phyloP scores from a whole-genome alignment of 345 rosid genomes.

The Anastatica hierochuntica region DNA sequence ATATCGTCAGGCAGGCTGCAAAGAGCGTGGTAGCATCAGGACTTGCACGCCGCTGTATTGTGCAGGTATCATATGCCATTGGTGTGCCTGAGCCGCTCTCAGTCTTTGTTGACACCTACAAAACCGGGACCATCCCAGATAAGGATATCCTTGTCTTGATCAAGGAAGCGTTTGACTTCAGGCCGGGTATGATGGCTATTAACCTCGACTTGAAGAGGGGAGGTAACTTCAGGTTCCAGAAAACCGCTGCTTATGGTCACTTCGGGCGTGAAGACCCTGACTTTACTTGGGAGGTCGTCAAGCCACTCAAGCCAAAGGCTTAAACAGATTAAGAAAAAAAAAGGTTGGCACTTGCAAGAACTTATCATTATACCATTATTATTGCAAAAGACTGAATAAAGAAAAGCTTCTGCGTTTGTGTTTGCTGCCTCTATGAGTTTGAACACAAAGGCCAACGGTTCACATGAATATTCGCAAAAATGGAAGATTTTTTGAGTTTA shows the following conservation, averaged over 20 bases:
- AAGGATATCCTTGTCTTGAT: conserved; percentile 42
- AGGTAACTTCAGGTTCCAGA: conserved; percentile 64
- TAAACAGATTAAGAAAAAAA: not conserved
- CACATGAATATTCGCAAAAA: not conserved
- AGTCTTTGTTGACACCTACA: conserved; percentile 51
- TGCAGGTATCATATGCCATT: conserved; percentile 71
- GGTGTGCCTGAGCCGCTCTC: conserved; percentile 69
- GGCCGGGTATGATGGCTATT: conserved; percentile 74
- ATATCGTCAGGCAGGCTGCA: conserved; percentile 49
- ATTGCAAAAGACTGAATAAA: conserved; percentile 16
- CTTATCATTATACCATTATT: conserved; percentile 23
- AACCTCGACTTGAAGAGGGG: conserved; percentile 69
- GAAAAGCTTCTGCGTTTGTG: not conserved
- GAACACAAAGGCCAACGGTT: not conserved
- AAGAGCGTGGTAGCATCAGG: conserved; percentile 68
- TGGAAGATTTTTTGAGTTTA: conserved; percentile 17
- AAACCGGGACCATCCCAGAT: conserved; percentile 48
- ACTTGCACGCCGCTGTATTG: conserved; percentile 66
- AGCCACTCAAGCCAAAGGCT: conserved; percentile 61
- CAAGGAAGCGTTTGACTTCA: conserved; percentile 59
- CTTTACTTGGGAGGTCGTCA: conserved; percentile 68
- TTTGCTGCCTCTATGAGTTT: conserved; percentile 7
- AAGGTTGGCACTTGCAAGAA: conserved; percentile 7
- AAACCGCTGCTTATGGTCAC: conserved; percentile 66
- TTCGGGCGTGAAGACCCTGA: conserved; percentile 69